phyloP scores from a whole-genome alignment of 2,329 filamentous ascomycete species.

The Aspergillus sp. region DNA sequence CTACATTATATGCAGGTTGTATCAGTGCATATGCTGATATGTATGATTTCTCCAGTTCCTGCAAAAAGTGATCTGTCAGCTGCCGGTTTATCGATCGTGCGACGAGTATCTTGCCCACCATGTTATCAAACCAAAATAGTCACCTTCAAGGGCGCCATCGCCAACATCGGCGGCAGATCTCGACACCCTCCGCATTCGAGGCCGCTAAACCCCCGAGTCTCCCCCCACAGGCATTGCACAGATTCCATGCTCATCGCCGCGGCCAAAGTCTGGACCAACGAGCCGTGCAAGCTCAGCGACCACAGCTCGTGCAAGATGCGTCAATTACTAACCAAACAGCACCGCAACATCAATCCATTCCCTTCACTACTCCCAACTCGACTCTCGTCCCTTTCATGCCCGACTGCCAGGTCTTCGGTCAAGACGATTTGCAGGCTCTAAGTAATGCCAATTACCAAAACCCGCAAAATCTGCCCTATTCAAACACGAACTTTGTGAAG shows the following conservation, averaged over 20 bases:
- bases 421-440: slow-evolving; percentile 32
- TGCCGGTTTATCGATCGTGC: slow-evolving; percentile 15
- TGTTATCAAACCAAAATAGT: slow-evolving; percentile 75
- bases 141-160: slow-evolving; percentile 72
- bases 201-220: slow-evolving; percentile 68
- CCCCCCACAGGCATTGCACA: slow-evolving; percentile 54
- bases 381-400: slow-evolving; percentile 24
- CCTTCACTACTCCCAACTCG: slow-evolving; percentile 32
- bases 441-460: slow-evolving; percentile 38
- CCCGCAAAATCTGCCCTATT: slow-evolving; percentile 25
- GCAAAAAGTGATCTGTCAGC: slow-evolving; percentile 44
- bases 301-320: slow-evolving; percentile 50
- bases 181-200: slow-evolving; percentile 77
- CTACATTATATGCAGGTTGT: slow-evolving; percentile 5
- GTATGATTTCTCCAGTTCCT: slow-evolving; percentile 15
- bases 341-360: slow-evolving; percentile 51
- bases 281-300: slow-evolving; percentile 55
- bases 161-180: slow-evolving; percentile 83
- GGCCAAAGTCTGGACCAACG: slow-evolving; percentile 81
- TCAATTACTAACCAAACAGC: slow-evolving; percentile 58
- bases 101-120: slow-evolving; percentile 48
- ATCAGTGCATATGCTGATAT: slow-evolving; percentile 17
- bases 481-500: slow-evolving; percentile 20
- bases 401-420: slow-evolving; percentile 30
- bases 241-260: slow-evolving; percentile 67